phyloP scores from a whole-genome alignment of 352 stramenopile genomes.

The Blastocystis hominis region DNA sequence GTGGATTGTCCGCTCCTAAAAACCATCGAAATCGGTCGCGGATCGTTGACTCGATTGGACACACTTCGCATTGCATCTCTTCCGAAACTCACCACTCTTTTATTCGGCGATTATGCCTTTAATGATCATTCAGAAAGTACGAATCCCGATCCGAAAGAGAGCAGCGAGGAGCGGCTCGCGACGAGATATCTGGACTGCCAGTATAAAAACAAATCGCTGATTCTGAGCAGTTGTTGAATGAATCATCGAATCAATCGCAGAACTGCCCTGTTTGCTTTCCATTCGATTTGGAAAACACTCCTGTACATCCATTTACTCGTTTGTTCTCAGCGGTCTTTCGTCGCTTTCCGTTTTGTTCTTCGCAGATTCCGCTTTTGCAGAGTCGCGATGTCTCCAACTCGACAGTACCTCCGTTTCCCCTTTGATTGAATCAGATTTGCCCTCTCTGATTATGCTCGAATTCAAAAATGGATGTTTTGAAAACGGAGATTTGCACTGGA shows the following conservation, averaged over 20 bases:
- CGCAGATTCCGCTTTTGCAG: not conserved
- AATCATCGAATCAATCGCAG: not conserved
- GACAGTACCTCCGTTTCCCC: not conserved
- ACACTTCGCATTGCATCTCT: slow-evolving; percentile 5
- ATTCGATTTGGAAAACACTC: slow-evolving; percentile 2
- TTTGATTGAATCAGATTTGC: not conserved
- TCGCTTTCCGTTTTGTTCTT: slow-evolving; percentile 24
- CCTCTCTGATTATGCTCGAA: slow-evolving; percentile 11
- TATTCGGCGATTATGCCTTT: not conserved
- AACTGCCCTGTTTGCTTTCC: not conserved
- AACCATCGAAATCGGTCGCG: slow-evolving; percentile 21
- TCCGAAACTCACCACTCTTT: slow-evolving; percentile 3
- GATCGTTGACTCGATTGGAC: not conserved
- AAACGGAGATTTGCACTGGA: slow-evolving; percentile 7
- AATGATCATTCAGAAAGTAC: not conserved
- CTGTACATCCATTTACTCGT: slow-evolving; percentile 28
- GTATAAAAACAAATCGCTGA: slow-evolving; percentile 46
- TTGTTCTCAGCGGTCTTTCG: not conserved
- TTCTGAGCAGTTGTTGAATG: not conserved
- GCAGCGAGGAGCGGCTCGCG: not conserved
- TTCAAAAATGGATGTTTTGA: slow-evolving; percentile 5
- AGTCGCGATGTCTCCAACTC: not conserved
- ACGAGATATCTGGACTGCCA: not conserved
- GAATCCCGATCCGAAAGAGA: not conserved
- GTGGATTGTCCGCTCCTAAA: slow-evolving; percentile 8